Evolutionary conservation across 208 protist genomes (phyloP).

Genomic region (Acanthamoeba triangularis): DNA sequence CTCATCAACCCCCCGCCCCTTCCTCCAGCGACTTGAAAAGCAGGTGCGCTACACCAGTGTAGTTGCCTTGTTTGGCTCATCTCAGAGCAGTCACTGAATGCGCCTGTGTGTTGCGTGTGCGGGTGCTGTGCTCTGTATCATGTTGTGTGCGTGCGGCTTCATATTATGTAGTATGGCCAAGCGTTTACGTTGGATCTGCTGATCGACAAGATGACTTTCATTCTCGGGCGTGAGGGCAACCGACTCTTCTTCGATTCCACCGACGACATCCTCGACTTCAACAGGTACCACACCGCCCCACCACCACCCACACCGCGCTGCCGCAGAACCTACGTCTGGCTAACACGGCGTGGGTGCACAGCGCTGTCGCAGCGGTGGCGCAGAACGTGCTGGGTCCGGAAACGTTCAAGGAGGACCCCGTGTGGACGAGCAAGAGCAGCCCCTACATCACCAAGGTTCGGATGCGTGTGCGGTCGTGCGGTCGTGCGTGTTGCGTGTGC

Average conservation of each 20-base stretch:
- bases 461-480: background rate
- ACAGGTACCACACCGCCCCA: background rate
- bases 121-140: background rate
- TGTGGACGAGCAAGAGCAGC: background rate
- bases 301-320: background rate
- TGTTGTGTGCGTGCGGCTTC: too few species aligned
- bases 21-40: background rate
- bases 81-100: background rate
- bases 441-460: slow-evolving; percentile 3
- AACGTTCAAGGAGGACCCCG: background rate
- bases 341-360: background rate
- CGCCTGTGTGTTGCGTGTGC: background rate
- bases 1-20: background rate
- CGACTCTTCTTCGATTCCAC: slow-evolving; percentile 47
- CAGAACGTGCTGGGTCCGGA: slow-evolving; percentile 30
- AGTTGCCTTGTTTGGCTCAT: background rate
- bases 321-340: background rate
- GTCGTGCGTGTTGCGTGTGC: background rate
- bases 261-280: slow-evolving; percentile 28
- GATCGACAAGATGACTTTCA: slow-evolving; percentile 14
- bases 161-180: slow-evolving; percentile 9
- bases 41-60: background rate
- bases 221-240: slow-evolving; percentile 53
- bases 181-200: slow-evolving; percentile 58
- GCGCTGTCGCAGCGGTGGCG: background rate